Conservation (phyloP, 2,329 filamentous ascomycete species). For the Monosporascus ibericus region DNA sequence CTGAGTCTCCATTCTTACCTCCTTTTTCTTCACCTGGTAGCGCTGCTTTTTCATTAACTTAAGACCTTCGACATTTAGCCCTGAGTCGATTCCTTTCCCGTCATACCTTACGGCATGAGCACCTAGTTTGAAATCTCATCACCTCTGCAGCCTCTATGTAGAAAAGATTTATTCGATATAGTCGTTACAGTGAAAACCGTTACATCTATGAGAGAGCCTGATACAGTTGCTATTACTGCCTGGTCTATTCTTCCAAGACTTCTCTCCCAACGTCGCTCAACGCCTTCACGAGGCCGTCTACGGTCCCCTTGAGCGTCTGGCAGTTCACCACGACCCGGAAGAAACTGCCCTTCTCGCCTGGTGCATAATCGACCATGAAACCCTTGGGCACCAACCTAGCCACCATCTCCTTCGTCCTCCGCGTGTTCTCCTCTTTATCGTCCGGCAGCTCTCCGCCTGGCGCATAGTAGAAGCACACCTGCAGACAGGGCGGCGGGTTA, state of each 20-base stretch:
- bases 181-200: too few species aligned
- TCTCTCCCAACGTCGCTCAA: constrained; percentile 20
- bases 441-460: constrained; percentile 45
- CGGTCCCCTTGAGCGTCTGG: constrained; percentile 45
- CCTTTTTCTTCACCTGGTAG: too few species aligned
- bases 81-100: too few species aligned
- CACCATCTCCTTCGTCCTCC: constrained; percentile 43
- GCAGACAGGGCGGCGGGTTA: constrained; percentile 78
- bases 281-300: constrained; percentile 29
- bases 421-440: constrained; percentile 40
- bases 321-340: constrained; percentile 55
- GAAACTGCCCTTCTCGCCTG: constrained; percentile 48
- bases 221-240: too few species aligned
- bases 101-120: too few species aligned
- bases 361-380: constrained; percentile 58
- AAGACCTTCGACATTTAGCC: too few species aligned
- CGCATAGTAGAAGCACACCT: constrained; percentile 90
- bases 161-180: too few species aligned
- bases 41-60: too few species aligned
- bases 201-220: too few species aligned
- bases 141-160: too few species aligned
- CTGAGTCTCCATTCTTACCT: too few species aligned
- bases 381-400: constrained; percentile 41
- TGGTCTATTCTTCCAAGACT: constrained; percentile 6
- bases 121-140: too few species aligned